A percentile compares a stretch with the other conserved stretches of the same genome.
Evolutionary conservation across 2,329 filamentous ascomycete genomes (phyloP).

Genomic region (Colletotrichum orchidophilum): DNA sequence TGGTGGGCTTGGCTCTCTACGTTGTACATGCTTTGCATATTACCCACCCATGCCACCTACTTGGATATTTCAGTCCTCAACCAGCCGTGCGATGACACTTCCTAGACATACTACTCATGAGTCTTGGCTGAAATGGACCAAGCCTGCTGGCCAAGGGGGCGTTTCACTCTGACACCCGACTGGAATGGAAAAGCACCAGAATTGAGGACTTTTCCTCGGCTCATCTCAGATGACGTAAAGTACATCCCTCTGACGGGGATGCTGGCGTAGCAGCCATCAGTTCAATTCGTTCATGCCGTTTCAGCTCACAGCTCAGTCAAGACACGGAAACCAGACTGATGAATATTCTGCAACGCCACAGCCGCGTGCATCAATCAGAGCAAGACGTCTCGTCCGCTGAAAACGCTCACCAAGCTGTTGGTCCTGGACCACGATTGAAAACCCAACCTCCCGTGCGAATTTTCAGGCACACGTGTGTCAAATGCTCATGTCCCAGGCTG

Average conservation of each 20-base stretch:
- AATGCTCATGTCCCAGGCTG: background rate
- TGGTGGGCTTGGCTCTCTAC: conserved; percentile 10
- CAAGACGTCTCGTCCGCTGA: background rate
- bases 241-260: conserved; percentile 4
- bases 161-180: conserved; percentile 21
- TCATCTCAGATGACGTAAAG: conserved; percentile 2
- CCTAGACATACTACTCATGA: background rate
- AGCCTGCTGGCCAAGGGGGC: background rate
- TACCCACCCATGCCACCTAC: background rate
- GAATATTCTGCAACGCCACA: conserved; percentile 20
- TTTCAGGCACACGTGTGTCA: background rate
- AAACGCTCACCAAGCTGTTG: background rate
- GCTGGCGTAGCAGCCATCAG: conserved; percentile 1
- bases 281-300: conserved; percentile 5
- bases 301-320: background rate
- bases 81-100: conserved; percentile 8
- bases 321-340: background rate
- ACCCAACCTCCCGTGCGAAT: background rate
- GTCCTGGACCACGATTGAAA: background rate
- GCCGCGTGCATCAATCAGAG: background rate
- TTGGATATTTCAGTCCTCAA: background rate
- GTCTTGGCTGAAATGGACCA: background rate
- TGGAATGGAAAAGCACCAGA: conserved; percentile 20
- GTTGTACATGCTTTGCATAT: background rate
- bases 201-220: background rate